These are phyloP conservation scores for Cenchrus americanus DNA, from an alignment of 176 grass and related monocot species.

Conservation along the genomic window DNA sequence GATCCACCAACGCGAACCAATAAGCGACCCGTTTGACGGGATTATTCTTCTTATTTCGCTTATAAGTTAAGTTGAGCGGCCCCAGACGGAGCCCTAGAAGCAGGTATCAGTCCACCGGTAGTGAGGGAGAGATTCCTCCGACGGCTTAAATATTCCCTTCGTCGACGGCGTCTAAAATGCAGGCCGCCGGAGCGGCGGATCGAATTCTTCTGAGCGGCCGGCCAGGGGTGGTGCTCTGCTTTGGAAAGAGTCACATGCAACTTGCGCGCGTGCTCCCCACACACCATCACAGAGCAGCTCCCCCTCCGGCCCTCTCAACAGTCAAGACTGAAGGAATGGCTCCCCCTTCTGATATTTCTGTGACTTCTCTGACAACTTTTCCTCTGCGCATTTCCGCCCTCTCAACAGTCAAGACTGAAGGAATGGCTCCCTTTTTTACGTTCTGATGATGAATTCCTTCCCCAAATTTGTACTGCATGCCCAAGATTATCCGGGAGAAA, in stretches of 20 bases:
- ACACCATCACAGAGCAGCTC: neutral
- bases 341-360: no score
- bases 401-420: neutral
- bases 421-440: neutral
- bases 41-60: no score
- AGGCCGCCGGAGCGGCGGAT: neutral
- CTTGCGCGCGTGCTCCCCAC: slow-evolving; percentile 2
- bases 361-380: neutral
- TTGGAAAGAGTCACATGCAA: slow-evolving; percentile 2
- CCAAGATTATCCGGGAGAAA: neutral
- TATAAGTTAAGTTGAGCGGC: no score
- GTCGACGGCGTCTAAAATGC: slow-evolving; percentile 35
- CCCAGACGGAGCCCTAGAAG: no score
- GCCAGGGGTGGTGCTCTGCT: neutral
- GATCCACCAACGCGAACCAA: no score
- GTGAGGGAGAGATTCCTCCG: slow-evolving; percentile 3
- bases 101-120: slow-evolving; percentile 21
- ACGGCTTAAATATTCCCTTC: slow-evolving; percentile 23
- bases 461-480: neutral
- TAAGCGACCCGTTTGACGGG: no score
- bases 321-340: no score
- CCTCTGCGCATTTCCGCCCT: neutral
- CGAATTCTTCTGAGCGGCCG: neutral
- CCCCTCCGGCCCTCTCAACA: neutral
- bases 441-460: no score